A percentile compares a stretch with the other conserved stretches of the same genome.
Conservation (phyloP, 2,329 filamentous ascomycete genomes). For the Calonectria henricotiae region DNA sequence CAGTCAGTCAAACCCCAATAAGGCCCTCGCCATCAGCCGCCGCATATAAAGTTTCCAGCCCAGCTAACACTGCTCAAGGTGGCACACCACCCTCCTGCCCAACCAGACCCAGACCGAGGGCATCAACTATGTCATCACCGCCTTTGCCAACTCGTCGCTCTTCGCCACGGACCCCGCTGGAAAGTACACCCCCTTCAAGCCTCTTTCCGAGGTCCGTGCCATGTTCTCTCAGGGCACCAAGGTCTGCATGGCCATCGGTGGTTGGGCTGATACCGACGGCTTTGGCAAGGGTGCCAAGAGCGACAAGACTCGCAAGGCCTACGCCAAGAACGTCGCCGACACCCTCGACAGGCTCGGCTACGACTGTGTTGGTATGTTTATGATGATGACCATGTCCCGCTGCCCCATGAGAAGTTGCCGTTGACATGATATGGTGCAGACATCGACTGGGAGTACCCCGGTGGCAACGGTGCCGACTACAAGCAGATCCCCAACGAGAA, state of each 20-base stretch:
- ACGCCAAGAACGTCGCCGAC: conserved; percentile 72
- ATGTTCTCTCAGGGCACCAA: conserved; percentile 71
- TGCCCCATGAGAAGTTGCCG: not conserved
- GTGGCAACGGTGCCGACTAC: conserved; percentile 81
- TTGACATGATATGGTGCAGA: conserved; percentile 59
- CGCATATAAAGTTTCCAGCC: not conserved
- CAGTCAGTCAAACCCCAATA: conserved; percentile 55
- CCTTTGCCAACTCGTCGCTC: conserved; percentile 67
- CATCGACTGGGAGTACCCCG: conserved; percentile 78
- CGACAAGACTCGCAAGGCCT: conserved; percentile 65
- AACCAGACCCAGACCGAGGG: conserved; percentile 59
- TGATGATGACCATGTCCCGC: not conserved
- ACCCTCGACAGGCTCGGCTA: conserved; percentile 71
- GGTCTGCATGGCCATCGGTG: conserved; percentile 76
- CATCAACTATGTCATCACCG: conserved; percentile 71
- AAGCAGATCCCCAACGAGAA: conserved; percentile 72
- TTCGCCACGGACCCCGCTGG: conserved; percentile 63
- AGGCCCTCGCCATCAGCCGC: not conserved
- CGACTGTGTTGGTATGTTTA: conserved; percentile 71
- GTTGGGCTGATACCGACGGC: conserved; percentile 75
- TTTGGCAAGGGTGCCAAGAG: conserved; percentile 69
- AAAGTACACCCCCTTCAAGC: conserved; percentile 69
- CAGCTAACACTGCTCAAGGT: conserved; percentile 55
- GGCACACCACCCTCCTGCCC: conserved; percentile 59
- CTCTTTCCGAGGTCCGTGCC: conserved; percentile 66